These are phyloP conservation scores for Diplosphaera chodatii DNA, from an alignment of 139 green algal species.

Conservation along the genomic window DNA sequence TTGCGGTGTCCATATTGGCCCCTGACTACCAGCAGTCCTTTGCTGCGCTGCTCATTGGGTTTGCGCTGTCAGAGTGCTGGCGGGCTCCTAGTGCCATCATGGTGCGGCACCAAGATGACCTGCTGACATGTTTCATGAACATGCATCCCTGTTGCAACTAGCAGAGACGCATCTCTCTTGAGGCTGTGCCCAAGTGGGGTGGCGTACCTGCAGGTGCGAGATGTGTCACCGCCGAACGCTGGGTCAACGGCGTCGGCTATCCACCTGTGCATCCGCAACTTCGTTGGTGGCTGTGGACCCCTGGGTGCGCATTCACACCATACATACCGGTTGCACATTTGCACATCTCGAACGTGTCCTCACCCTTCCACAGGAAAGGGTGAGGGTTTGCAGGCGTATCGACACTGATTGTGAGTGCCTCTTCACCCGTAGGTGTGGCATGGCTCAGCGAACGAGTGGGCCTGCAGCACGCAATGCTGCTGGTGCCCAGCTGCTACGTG, in stretches of 20 bases:
- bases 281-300: slow-evolving; percentile 70
- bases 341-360: too few species aligned
- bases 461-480: slow-evolving; percentile 71
- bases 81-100: slow-evolving; percentile 75
- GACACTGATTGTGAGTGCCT: too few species aligned
- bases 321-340: too few species aligned
- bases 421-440: slow-evolving; percentile 23
- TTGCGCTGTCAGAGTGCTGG: slow-evolving; percentile 78
- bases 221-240: slow-evolving; percentile 51
- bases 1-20: slow-evolving; percentile 57
- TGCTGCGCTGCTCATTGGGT: slow-evolving; percentile 66
- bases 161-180: too few species aligned
- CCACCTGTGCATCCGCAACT: slow-evolving; percentile 80
- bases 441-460: slow-evolving; percentile 23
- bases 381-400: too few species aligned
- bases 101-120: too few species aligned
- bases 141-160: too few species aligned
- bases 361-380: too few species aligned
- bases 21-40: slow-evolving; percentile 59
- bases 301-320: slow-evolving; percentile 25
- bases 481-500: slow-evolving; percentile 66
- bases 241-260: slow-evolving; percentile 62
- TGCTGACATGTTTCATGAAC: too few species aligned
- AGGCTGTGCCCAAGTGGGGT: too few species aligned
- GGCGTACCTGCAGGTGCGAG: slow-evolving; percentile 23